Evolutionary conservation across 495 filamentous ascomycete genomes (phyloP).

Genomic region (Penicillium angulare): DNA sequence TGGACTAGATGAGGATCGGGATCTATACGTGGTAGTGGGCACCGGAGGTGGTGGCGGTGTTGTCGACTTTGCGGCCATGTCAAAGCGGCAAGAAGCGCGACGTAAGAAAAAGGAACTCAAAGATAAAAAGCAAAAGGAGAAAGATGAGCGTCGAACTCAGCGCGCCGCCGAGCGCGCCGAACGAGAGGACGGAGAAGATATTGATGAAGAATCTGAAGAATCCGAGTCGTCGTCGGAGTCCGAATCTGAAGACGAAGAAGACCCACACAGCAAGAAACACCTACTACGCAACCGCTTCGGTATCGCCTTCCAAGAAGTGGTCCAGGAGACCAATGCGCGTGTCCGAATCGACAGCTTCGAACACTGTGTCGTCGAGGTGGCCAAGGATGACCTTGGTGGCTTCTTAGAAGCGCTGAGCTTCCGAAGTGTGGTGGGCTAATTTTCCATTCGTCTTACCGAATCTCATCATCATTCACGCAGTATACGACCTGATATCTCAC

Average conservation of each 20-base stretch:
- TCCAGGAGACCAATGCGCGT: constrained; percentile 83
- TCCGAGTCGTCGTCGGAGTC: constrained; percentile 56
- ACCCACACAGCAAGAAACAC: constrained; percentile 52
- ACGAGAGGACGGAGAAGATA: constrained; percentile 54
- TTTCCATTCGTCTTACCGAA: not conserved
- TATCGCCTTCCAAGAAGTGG: constrained; percentile 92
- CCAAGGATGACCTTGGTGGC: constrained; percentile 87
- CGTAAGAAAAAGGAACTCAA: constrained; percentile 58
- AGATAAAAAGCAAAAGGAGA: constrained; percentile 59
- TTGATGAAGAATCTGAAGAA: constrained; percentile 58
- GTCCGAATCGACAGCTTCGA: constrained; percentile 96
- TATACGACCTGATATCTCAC: constrained; percentile 28
- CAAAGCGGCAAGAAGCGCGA: constrained; percentile 63
- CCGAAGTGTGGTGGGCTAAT: constrained; percentile 84
- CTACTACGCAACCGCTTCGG: constrained; percentile 85
- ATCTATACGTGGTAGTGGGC: constrained; percentile 88
- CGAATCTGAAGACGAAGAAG: constrained; percentile 61
- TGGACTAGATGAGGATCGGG: constrained; percentile 80
- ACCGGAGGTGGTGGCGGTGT: constrained; percentile 71
- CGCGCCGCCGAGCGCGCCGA: constrained; percentile 45
- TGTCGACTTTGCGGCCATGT: constrained; percentile 60
- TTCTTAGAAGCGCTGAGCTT: constrained; percentile 91
- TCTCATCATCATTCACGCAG: constrained; percentile 20
- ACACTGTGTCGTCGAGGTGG: constrained; percentile 93
- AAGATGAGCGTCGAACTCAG: constrained; percentile 55